Conservation (phyloP, 345 rosid species). For the Salix koriyanagi region DNA sequence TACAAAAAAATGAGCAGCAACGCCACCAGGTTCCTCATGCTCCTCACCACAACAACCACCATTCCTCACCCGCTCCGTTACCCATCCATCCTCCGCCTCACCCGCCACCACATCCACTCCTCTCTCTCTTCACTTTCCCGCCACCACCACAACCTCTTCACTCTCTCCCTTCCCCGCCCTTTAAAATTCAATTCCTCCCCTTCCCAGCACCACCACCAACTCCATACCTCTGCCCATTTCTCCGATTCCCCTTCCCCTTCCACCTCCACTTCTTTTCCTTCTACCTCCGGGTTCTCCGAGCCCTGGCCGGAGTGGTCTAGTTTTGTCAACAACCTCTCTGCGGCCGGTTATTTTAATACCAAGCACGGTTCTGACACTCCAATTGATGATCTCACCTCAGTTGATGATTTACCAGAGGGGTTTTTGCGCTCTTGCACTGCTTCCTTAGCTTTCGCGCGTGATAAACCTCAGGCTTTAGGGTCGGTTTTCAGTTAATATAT, state of each 20-base stretch:
- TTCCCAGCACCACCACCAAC: background rate
- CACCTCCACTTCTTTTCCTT: background rate
- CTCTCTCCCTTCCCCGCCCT: slow-evolving; percentile 13
- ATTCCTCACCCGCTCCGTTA: slow-evolving; percentile 38
- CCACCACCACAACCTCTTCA: slow-evolving; percentile 13
- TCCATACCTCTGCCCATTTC: slow-evolving; percentile 21
- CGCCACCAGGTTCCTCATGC: slow-evolving; percentile 54
- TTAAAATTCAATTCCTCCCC: slow-evolving; percentile 3
- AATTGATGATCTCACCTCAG: slow-evolving; percentile 28
- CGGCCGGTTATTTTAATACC: slow-evolving; percentile 12
- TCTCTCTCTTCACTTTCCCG: slow-evolving; percentile 6
- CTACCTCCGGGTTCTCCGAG: slow-evolving; percentile 8
- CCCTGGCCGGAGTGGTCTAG: slow-evolving; percentile 25
- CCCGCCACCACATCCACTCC: slow-evolving; percentile 16
- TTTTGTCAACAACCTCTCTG: slow-evolving; percentile 6
- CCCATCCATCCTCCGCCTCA: slow-evolving; percentile 27
- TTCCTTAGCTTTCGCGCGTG: slow-evolving; percentile 63
- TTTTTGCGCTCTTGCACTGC: slow-evolving; percentile 48
- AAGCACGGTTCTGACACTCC: slow-evolving; percentile 1
- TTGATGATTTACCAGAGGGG: slow-evolving; percentile 43
- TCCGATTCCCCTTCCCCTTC: background rate
- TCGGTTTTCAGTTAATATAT: slow-evolving; percentile 13
- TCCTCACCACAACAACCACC: slow-evolving; percentile 36
- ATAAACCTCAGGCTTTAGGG: slow-evolving; percentile 52
- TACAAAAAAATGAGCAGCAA: slow-evolving; percentile 40